Base-by-base conservation (phyloP, 1,284 basidiomycete genomes). In the Trametes pubescens region DNA sequence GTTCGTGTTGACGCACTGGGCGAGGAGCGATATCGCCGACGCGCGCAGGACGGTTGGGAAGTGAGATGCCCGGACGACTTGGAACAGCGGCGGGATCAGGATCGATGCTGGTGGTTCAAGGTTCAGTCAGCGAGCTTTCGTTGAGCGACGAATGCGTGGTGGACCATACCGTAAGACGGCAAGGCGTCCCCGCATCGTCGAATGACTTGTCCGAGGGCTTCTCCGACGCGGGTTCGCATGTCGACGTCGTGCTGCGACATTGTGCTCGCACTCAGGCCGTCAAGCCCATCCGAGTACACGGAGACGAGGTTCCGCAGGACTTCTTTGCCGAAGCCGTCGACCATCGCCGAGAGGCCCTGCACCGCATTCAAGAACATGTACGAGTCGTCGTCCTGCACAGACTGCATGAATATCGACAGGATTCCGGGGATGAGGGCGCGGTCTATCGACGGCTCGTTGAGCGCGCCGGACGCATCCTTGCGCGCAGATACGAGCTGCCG, bases 321-420 rank as follows among this genome's bases (percentile, higher is more conserved):
- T 18, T 93, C 88, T 65, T 84, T 85, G 1, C 94, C 94, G 62
- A 90, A 88, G 1, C 82, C 82, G 70, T 95, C 89, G 1, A 91
- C 93, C 85, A 97, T 90, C 16, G 86, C 89, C 5, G 90, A 86
- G 1, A 99, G 81, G 0, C 96, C 97, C 72, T 96, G 93, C 5
- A 98, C 91, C 0, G 94, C 95, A 73, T 96, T 96, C 61, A 99
- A 80, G 75, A 96, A 99, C 63, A 99, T 89, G 77, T 96, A 99
- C 37, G 93, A 95, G 74, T 99, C 97, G 55, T 96, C 92, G 71
- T 98, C 95, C 73, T 95, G 91, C 4, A 98, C 79, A 0, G 90
- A 86, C 71, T 94, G 88, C 65, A 98, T 77, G 75, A 98, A 96
- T 56, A 98, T 91, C 51, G 94, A 93, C 49, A 96, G 79, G 69